Evolutionary conservation across 106 monocot species (phyloP), one percentile per base, ranked within the genome.

Genomic region (Alisma plantagoaquatica): DNA sequence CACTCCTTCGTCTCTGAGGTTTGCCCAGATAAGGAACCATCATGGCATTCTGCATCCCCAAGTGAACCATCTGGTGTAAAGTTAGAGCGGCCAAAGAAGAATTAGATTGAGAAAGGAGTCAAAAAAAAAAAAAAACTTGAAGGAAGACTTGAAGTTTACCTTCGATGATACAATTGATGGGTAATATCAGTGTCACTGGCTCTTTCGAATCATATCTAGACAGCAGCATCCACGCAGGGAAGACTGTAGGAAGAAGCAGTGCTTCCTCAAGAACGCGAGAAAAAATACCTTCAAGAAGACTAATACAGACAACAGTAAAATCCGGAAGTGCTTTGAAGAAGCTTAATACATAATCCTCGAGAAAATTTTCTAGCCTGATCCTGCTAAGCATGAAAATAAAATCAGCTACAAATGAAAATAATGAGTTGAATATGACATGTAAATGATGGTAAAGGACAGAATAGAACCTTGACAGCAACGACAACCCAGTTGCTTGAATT

Each of bases 181-280:
- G 94, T 4, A 96, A 51, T 67, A 96, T 70, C 77, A 96, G 73
- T 8, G 52, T 35, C 46, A 78, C 68, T 22, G 94, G 88, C 29
- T 41, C 57, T 23, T 38, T 62, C 23, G 65, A 53, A 66, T 75
- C 29, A 4, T 88, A 54, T 45, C 83, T 77, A 56, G 94, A 78
- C 24, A 96, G 53, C 33, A 96, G 43, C 63, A 96, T 61, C 94
- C 94, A 96, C 48, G 84, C 75, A 38, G 88, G 88, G 17, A 71
- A 67, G 33, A 63, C 71, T 4, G 82, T 74, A 53, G 80, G 68
- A 41, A 80, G 75, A 70, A 75, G 63, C 32, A 78, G 52, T 30
- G 75, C 49, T 78, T 84, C 81, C 29, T 70, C 81, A 43, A 96
- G 51, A 42, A 84, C 43, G 51, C 68, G 68, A 6, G 50, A 77